Base-by-base conservation (phyloP, 768 basidiomycete species). In the Tylopilus subfusipes region DNA sequence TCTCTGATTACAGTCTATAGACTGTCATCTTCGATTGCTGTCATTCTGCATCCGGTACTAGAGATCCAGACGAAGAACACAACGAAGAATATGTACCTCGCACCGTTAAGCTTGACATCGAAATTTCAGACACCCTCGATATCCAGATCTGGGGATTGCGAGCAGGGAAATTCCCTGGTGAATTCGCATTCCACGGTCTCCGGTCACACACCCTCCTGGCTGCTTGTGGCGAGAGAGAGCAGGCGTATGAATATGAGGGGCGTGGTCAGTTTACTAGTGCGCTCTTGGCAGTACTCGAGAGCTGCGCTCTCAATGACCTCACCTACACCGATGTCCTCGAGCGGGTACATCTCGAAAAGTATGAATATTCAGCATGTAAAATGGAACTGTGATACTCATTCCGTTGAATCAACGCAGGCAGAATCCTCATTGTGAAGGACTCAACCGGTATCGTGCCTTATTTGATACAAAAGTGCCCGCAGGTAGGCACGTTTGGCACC, bases 11-110 rank as follows among this genome's bases (percentile, higher is more conserved):
- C 14, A 38, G 2, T 16, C 16, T 18, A 22, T 52, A 79, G 78
- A 76, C 74, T 12, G 63, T 80, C 22, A 75, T 80, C 38, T 64
- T 80, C 7, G 78, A 78, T 48, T 78, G 78, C 47, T 80, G 78
- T 56, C 68, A 73, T 59, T 76, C 78, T 5, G 75, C 68, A 2
- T 73, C 75, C 1, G 66, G 73, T 13, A 72, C 65, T 18, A 69
- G 76, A 18, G n/a, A 50, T n/a, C 18, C 13, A 25, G 38, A 24
- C n/a, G 5, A 50, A 33, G 43, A 7, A 38, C 56, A 48, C n/a
- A n/a, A 24, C n/a, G 5, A 50, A 33, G 43, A 7, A 38, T 57
- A 48, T 21, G 19, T 46, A 2, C 43, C 51, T 52, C 63, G 63
- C 11, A 14, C 29, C 0, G 54, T 57, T 9, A 1, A 48, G 9